Evolutionary conservation across 352 stramenopile species (phyloP).

Genomic region (Phytopythium litorale): DNA sequence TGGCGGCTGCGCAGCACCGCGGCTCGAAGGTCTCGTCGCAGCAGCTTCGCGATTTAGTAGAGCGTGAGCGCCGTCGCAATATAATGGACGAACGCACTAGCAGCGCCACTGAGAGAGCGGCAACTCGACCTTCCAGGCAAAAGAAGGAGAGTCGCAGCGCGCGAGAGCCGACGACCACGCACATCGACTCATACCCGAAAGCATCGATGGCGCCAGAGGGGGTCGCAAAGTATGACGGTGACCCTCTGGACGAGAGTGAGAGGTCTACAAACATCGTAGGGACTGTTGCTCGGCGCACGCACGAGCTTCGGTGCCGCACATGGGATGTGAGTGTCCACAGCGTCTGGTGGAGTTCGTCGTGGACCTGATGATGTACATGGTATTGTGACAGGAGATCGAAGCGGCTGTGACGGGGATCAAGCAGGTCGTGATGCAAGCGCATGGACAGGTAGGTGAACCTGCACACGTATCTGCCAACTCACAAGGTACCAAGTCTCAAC

Average conservation of each 20-base stretch:
- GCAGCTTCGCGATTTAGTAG: conserved; percentile 43
- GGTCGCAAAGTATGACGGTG: neutral
- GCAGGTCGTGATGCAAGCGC: neutral
- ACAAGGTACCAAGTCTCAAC: neutral
- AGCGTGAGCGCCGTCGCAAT: conserved; percentile 17
- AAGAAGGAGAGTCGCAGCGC: neutral
- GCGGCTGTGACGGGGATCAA: neutral
- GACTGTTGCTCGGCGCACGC: neutral
- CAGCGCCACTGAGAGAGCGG: neutral
- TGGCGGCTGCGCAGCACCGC: conserved; percentile 26
- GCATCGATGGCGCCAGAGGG: neutral
- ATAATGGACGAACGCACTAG: neutral
- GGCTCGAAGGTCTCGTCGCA: conserved; percentile 35
- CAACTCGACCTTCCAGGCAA: neutral
- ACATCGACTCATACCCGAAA: neutral
- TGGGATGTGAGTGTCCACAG: neutral
- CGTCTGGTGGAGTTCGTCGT: neutral
- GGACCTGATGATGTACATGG: neutral
- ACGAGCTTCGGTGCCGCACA: neutral
- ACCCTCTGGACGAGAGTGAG: neutral
- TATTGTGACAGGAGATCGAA: neutral
- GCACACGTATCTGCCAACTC: neutral
- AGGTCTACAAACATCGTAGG: neutral
- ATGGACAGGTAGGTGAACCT: neutral
- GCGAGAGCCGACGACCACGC: neutral